Base-by-base conservation (phyloP, 345 rosid species). In the Hibiscus tridactylites region DNA sequence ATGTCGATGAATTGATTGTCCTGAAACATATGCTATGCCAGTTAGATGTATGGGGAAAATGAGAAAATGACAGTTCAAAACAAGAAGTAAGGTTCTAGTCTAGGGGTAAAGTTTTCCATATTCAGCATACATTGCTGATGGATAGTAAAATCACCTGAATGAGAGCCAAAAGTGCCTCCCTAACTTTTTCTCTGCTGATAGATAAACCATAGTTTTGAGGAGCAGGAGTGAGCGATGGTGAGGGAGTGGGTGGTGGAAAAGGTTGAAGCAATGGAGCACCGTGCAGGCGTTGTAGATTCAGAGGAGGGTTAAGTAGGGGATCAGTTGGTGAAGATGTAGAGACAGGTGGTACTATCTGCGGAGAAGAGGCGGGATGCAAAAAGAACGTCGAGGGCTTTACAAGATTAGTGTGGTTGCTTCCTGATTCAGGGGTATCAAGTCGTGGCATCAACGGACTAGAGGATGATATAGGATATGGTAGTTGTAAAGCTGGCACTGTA, bases 201-300 rank as follows among this genome's bases (percentile, higher is more conserved):
- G 81, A 60, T 1, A 81, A 33, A 81, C 50, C 68, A 39, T 63
- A 63, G 50, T 17, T 37, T 39, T 63, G 50, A 39, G 83, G 62
- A 71, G 80, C 71, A 65, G 98, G 93, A 21, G 96, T 84, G 28
- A 91, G 98, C 67, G 96, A 88, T 66, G 83, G 90, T 65, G 96
- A 88, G 21, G 98, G 97, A 59, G 82, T 88, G 12, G 97, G 98
- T 31, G 97, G 98, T 63, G 97, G 97, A 77, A 91, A 94, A 37
- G 98, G 92, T 77, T 94, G 98, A 80, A 88, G 96, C 77, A 91
- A 73, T 19, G 96, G 98, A 71, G 96, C 77, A 76, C 96, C 96
- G 72, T 88, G 88, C 4, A 81, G 72, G n/a, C 90, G 90, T 54
- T 88, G 95, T 60, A 82, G 78, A 76, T 72, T 82, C 62, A 44